A percentile compares a stretch with the other conserved stretches of the same genome.
phyloP scores from a whole-genome alignment of 164 flowering plant species.

The Amborella trichopoda region DNA sequence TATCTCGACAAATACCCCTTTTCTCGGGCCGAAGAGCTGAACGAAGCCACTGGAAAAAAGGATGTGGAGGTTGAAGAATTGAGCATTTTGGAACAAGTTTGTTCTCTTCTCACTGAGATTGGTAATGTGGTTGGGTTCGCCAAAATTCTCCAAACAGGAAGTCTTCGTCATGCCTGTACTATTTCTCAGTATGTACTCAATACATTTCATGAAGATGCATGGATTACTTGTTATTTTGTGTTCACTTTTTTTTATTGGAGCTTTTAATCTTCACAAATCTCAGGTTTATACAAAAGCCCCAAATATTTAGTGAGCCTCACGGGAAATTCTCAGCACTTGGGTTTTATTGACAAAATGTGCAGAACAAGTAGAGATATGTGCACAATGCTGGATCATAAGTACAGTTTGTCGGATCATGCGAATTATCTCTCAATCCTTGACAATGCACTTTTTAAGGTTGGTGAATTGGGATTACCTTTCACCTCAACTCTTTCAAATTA shows the following conservation, averaged over 20 bases:
- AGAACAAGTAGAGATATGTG: constrained; percentile 14
- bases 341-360: constrained; percentile 10
- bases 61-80: constrained; percentile 9
- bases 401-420: constrained; percentile 6
- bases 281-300: constrained; percentile 10
- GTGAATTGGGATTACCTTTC: no score
- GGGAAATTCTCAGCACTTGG: constrained; percentile 8
- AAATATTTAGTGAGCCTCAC: constrained; percentile 4
- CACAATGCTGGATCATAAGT: constrained; percentile 3
- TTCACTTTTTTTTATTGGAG: no score
- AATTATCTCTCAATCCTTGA: constrained; percentile 8
- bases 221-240: no score
- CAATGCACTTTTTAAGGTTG: constrained; percentile 11
- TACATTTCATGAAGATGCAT: not conserved
- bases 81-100: constrained; percentile 10
- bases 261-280: not conserved
- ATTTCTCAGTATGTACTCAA: constrained; percentile 10
- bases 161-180: constrained; percentile 8
- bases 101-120: constrained; percentile 10
- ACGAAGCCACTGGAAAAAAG: constrained; percentile 5
- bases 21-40: constrained; percentile 7
- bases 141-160: constrained; percentile 14
- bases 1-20: constrained; percentile 2
- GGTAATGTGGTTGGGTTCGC: constrained; percentile 19
- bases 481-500: no score